These are phyloP conservation scores for Gracilaria caudata DNA, from an alignment of 23 red algal genomes.

Conservation along the genomic window DNA sequence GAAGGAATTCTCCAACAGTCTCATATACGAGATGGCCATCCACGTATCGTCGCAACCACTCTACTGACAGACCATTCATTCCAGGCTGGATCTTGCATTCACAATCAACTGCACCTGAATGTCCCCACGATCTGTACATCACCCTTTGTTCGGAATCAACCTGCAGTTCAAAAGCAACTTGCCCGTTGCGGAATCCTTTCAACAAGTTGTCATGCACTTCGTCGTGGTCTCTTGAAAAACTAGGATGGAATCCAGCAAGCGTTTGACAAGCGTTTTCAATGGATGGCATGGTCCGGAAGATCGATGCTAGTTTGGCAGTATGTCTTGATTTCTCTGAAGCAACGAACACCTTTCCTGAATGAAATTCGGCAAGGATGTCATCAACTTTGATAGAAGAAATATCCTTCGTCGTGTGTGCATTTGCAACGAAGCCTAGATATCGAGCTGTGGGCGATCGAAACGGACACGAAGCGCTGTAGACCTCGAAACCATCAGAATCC, in stretches of 20 bases:
- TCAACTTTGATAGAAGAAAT: constrained; percentile 23
- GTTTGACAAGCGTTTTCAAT: constrained; percentile 39
- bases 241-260: constrained; percentile 11
- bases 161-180: constrained; percentile 65
- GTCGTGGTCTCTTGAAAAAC: constrained; percentile 30
- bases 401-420: constrained; percentile 4
- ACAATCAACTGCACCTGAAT: constrained; percentile 40
- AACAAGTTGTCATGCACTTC: constrained; percentile 54
- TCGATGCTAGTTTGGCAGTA: constrained; percentile 1
- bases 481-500: constrained; percentile 39
- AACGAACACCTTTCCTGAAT: constrained; percentile 39
- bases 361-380: constrained; percentile 17
- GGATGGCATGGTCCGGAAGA: constrained; percentile 35
- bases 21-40: constrained; percentile 25
- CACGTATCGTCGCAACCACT: constrained; percentile 38
- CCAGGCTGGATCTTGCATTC: constrained; percentile 51
- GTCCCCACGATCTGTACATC: constrained; percentile 71
- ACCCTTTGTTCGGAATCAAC: constrained; percentile 52
- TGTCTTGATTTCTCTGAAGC: constrained; percentile 52
- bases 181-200: constrained; percentile 43
- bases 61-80: constrained; percentile 48
- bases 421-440: constrained; percentile 59
- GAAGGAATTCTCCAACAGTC: constrained; percentile 27
- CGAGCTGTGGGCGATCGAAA: constrained; percentile 41
- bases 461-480: constrained; percentile 20